Evolutionary conservation across 768 basidiomycete genomes (phyloP).

Genomic region (Amanita pseudoporphyria): DNA sequence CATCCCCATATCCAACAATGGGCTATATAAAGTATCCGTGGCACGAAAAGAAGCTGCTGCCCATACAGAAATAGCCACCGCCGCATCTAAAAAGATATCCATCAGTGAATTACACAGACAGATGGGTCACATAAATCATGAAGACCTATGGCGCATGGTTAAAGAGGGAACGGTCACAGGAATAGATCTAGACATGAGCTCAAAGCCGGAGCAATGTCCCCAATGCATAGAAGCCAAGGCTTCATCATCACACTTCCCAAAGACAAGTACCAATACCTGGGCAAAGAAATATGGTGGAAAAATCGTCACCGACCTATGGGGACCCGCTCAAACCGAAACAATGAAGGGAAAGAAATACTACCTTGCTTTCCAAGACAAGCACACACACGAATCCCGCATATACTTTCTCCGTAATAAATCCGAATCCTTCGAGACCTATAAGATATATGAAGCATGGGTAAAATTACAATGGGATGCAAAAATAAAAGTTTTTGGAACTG

Average conservation of each 20-base stretch:
- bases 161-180: no score
- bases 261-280: conserved; percentile 9
- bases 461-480: no score
- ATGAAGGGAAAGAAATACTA: conserved; percentile 13
- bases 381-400: conserved; percentile 12
- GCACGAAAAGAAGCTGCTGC: conserved; percentile 18
- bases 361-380: conserved; percentile 10
- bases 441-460: no score
- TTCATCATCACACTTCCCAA: conserved; percentile 14
- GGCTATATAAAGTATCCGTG: conserved; percentile 14
- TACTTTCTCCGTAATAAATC: no score
- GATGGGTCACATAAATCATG: conserved; percentile 19
- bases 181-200: conserved; percentile 10
- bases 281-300: conserved; percentile 14
- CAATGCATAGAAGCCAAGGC: conserved; percentile 19
- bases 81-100: conserved; percentile 6
- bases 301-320: conserved; percentile 18
- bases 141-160: conserved; percentile 12
- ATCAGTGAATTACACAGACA: conserved; percentile 17
- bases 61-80: neutral
- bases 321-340: conserved; percentile 15
- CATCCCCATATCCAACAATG: no score
- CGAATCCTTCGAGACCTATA: no score
- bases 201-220: conserved; percentile 12
- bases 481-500: no score